Conservation (phyloP, 371 early-diverging fungal species). For the Haplosporangium sp. region DNA sequence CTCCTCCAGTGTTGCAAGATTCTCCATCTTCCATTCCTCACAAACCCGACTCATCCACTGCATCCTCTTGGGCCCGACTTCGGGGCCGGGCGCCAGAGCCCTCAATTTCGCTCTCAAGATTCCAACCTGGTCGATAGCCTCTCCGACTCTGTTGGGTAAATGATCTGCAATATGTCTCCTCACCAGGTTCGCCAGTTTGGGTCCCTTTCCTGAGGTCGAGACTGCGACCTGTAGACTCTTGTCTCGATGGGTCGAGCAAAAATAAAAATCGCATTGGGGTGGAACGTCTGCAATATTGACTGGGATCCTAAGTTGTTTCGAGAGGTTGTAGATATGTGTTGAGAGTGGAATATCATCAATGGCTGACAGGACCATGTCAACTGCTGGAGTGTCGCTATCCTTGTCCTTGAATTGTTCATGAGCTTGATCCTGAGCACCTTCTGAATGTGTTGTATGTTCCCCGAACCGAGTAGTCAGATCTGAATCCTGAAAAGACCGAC, state of each 20-base stretch:
- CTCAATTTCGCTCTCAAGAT: conserved; percentile 74
- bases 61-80: conserved; percentile 80
- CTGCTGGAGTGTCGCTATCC: conserved; percentile 11
- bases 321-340: conserved; percentile 73
- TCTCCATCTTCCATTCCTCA: conserved; percentile 65
- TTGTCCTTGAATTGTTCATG: background rate
- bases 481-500: conserved; percentile 66
- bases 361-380: conserved; percentile 85
- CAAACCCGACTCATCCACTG: conserved; percentile 72
- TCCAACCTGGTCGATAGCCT: conserved; percentile 80
- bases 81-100: conserved; percentile 73
- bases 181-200: conserved; percentile 85
- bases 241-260: conserved; percentile 88
- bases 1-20: conserved; percentile 62
- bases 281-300: conserved; percentile 95
- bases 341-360: conserved; percentile 82
- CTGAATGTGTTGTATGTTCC: conserved; percentile 15
- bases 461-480: conserved; percentile 63
- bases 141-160: conserved; percentile 73
- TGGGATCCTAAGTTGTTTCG: conserved; percentile 78
- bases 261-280: conserved; percentile 91
- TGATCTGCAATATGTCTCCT: conserved; percentile 72
- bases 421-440: background rate
- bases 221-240: conserved; percentile 90
- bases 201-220: conserved; percentile 91